Evolutionary conservation across 2,329 filamentous ascomycete species (phyloP), one percentile per base, ranked within the genome.

Genomic region (Aspergillus unguis): DNA sequence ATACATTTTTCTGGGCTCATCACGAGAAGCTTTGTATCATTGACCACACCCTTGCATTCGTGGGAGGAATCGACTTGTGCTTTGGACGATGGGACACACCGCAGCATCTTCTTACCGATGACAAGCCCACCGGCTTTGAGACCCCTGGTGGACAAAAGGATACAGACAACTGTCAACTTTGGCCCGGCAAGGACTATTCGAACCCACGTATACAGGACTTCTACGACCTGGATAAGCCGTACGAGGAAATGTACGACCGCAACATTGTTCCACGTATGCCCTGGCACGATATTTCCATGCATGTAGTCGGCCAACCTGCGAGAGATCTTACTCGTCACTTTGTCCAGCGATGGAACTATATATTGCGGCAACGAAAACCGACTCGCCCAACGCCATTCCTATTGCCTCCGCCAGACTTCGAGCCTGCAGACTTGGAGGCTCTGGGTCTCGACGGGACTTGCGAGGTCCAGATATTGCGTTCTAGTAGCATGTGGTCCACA

Each of bases 1-100:
- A 97, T 65, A 95, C 96, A 42, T 99, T 99, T 76, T 99, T 99
- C 78, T 99, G 95, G 80, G 94, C 94, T 1, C 94, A 99, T 68
- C 94, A 99, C 72, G 94, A 99, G 71, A 99, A 99, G 73, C 82
- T 99, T n/a, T 92, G 91, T 65, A 85, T 99, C 37, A 88, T 99
- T 17, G 94, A 99, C 68, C 94, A 97, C 66, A 94, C 92, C 49
- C 85, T 97, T 45, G 94, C 92, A 8, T 97, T 99, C 69, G 86
- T 96, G 44, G 94, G 94, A 55, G 94, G 94, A 33, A 90, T 99
- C 57, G 94, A 99, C 75, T 78, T 99, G 25, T 99, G 94, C 73
- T 96, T 97, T 70, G 94, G 94, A 43, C 84, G 94, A 62, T 99
- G 94, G 94, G 94, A 97, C 69, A 95, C 90, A 42, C 92, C 94